A percentile compares a stretch with the other conserved stretches of the same genome.
phyloP scores from a whole-genome alignment of 345 rosid species.

The Pistacia atlantica region DNA sequence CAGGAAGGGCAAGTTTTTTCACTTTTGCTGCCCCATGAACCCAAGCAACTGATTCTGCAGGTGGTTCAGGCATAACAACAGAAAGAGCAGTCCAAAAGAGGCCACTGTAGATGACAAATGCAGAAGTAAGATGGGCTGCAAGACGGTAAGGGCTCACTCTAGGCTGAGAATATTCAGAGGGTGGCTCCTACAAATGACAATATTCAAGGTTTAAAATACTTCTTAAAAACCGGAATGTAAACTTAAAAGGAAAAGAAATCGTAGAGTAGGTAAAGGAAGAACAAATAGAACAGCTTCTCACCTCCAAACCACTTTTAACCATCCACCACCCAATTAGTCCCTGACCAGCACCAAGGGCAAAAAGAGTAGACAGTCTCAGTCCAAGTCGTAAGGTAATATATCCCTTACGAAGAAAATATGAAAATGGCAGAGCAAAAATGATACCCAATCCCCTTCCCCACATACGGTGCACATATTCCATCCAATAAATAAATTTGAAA shows the following conservation, averaged over 20 bases:
- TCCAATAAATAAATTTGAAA: slow-evolving; percentile 96
- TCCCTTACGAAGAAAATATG: slow-evolving; percentile 84
- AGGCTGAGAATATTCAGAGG: slow-evolving; percentile 82
- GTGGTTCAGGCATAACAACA: slow-evolving; percentile 95
- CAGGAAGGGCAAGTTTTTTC: slow-evolving; percentile 79
- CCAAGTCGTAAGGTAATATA: slow-evolving; percentile 85
- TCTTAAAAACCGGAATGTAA: neutral
- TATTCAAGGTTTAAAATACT: slow-evolving; percentile 19
- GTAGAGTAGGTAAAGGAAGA: neutral
- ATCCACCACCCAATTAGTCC: slow-evolving; percentile 99
- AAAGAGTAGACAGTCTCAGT: slow-evolving; percentile 70
- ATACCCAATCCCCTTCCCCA: slow-evolving; percentile 98
- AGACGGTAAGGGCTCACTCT: slow-evolving; percentile 95
- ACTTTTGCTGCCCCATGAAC: slow-evolving; percentile 85
- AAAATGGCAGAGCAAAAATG: slow-evolving; percentile 97
- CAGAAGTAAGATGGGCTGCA: slow-evolving; percentile 94
- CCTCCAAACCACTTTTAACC: slow-evolving; percentile 99
- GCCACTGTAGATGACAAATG: slow-evolving; percentile 85
- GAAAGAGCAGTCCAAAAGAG: slow-evolving; percentile 95
- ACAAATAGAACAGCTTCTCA: slow-evolving; percentile 25
- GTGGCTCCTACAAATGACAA: slow-evolving; percentile 66
- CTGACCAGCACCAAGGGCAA: slow-evolving; percentile 97
- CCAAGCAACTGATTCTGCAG: slow-evolving; percentile 81
- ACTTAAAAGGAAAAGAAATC: neutral
- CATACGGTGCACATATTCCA: slow-evolving; percentile 97